Conservation (phyloP, 2,329 filamentous ascomycete genomes). For the Trichoderma breve region DNA sequence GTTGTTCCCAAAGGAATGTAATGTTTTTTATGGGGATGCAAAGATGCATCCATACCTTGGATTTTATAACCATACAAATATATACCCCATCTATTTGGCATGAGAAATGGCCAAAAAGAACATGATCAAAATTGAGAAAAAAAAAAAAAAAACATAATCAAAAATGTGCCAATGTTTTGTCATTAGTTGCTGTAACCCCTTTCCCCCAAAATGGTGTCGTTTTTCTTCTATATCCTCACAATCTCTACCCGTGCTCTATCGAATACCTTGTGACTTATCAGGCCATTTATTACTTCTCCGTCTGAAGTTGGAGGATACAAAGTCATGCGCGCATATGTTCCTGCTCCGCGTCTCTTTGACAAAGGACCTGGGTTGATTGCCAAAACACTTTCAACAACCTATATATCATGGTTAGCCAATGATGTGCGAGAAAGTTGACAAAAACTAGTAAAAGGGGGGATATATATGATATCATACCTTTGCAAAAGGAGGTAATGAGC, state of each 20-base stretch:
- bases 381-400: conserved; percentile 89
- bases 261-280: conserved; percentile 73
- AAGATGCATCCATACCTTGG: not conserved
- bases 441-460: no score
- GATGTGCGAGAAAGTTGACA: no score
- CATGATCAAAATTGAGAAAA: not conserved
- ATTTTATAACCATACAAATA: not conserved
- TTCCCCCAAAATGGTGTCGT: not conserved
- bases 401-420: conserved; percentile 20
- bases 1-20: not conserved
- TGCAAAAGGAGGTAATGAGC: conserved; percentile 79
- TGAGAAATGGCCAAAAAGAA: not conserved
- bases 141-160: not conserved
- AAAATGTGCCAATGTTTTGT: not conserved
- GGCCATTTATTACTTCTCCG: conserved; percentile 54
- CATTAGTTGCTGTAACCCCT: not conserved
- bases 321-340: conserved; percentile 80
- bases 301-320: conserved; percentile 65
- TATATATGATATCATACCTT: conserved; percentile 61
- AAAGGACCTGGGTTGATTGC: conserved; percentile 87
- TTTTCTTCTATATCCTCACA: conserved; percentile 60
- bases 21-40: not conserved
- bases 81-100: conserved; percentile 13
- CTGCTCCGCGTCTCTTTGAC: conserved; percentile 79
- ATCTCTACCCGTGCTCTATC: conserved; percentile 85